Base-by-base conservation (phyloP, 1,284 basidiomycete genomes). In the Amylostereum areolatum region DNA sequence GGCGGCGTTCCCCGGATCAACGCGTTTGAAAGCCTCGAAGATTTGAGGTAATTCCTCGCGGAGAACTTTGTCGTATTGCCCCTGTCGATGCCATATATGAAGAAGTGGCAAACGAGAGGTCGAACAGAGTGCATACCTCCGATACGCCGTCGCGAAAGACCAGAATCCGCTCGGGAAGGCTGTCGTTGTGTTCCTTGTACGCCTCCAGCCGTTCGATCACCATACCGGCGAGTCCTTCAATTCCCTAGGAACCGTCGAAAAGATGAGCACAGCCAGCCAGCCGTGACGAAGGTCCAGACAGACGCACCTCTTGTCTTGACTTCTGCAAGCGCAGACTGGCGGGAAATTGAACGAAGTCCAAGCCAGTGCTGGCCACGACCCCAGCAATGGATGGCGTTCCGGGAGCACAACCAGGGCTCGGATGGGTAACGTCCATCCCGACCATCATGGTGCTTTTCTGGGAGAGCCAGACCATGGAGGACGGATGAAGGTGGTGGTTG, bases 371-470 rank as follows among this genome's bases (percentile, higher is more conserved):
- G 0, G 82, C 87, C 1, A 90, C 88, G 3, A 91, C 82, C 0
- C 85, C 87, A 3, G 83, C 84, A 33, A 91, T 81, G 0, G 86
- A 89, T 0, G 89, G 89, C 2, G 82, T 79, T 11, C 82, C 85
- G 9, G 69, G 69, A 45, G 64, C 62, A 61, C 80, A 80, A 6
- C 65, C 69, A 0, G 74, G 76, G 0, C 80, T 72, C 2, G 85
- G 81, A 62, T 91, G 87, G 0, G 85, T 88, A 2, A 92, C 88
- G 57, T 91, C 85, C 37, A 85, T 83, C 0, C 89, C 89, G 8
- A 92, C 81, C 60, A 91, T 66, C 81, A 92, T 91, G 11, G 87
- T 89, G 51, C 74, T 74, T 58, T 75, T 71, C 61, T 75, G 75
- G 2, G 62, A 78, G 37, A 89, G 63, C 87, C 87, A 89, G 24